These are phyloP conservation scores for Borealophlyctis nickersoniae DNA, from an alignment of 192 early-diverging fungal genomes.

Conservation along the genomic window DNA sequence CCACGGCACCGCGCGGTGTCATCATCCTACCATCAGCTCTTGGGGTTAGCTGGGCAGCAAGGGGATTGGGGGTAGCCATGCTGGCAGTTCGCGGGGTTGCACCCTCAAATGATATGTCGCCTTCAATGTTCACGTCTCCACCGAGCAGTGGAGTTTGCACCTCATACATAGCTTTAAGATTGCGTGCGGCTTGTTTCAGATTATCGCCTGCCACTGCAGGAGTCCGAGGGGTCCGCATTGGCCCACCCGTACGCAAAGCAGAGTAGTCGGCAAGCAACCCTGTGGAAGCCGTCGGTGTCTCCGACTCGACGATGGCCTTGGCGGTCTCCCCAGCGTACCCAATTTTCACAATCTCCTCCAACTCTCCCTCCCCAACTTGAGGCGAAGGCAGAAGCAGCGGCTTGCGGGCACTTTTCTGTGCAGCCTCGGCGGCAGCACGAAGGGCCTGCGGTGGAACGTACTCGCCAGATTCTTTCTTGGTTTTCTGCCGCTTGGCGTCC, in stretches of 20 bases:
- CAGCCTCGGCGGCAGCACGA: slow-evolving; percentile 68
- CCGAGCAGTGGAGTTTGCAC: slow-evolving; percentile 85
- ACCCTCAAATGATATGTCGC: slow-evolving; percentile 61
- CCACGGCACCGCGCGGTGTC: slow-evolving; percentile 28
- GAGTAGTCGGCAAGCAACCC: slow-evolving; percentile 74
- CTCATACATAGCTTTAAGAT: slow-evolving; percentile 69
- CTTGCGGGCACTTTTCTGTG: slow-evolving; percentile 59
- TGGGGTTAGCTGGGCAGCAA: slow-evolving; percentile 29
- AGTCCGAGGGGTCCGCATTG: slow-evolving; percentile 66
- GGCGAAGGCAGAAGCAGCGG: slow-evolving; percentile 83
- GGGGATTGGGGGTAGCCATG: slow-evolving; percentile 79
- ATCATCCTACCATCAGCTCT: slow-evolving; percentile 9
- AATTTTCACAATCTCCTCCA: slow-evolving; percentile 90
- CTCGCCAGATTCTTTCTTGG: slow-evolving; percentile 50
- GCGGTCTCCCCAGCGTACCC: slow-evolving; percentile 78
- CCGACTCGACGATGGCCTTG: slow-evolving; percentile 64
- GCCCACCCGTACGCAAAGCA: slow-evolving; percentile 30
- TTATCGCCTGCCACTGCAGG: slow-evolving; percentile 53
- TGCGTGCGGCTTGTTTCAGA: slow-evolving; percentile 76
- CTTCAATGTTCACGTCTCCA: slow-evolving; percentile 53
- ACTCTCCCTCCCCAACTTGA: slow-evolving; percentile 84
- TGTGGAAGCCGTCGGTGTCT: slow-evolving; percentile 55
- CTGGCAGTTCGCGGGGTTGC: slow-evolving; percentile 52
- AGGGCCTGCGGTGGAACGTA: slow-evolving; percentile 61
- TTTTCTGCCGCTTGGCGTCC: slow-evolving; percentile 69